phyloP scores from a whole-genome alignment of 2,329 filamentous ascomycete genomes.

The Verticillium tricorpus region DNA sequence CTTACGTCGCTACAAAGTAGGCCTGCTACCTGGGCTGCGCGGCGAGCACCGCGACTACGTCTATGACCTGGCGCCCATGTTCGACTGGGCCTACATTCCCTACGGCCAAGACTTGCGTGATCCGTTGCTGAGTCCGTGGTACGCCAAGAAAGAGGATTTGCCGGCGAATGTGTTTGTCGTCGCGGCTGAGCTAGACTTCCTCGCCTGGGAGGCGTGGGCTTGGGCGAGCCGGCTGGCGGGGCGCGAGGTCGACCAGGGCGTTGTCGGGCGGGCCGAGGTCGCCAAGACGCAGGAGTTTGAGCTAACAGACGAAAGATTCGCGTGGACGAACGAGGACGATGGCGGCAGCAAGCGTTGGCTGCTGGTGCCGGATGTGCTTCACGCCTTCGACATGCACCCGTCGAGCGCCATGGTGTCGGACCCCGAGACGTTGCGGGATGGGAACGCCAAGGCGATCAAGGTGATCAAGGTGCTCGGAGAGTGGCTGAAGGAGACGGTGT shows the following conservation, averaged over 20 bases:
- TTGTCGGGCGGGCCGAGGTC: constrained; percentile 11
- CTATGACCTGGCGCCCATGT: constrained; percentile 17
- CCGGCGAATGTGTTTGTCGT: constrained; percentile 31
- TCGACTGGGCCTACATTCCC: constrained; percentile 28
- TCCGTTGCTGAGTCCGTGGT: constrained; percentile 27
- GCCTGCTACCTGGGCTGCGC: constrained; percentile 10
- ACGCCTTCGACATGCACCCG: constrained; percentile 33
- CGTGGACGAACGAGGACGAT: constrained; percentile 22
- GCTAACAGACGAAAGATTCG: constrained; percentile 27
- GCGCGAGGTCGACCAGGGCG: neutral
- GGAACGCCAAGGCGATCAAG: constrained; percentile 22
- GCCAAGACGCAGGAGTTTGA: constrained; percentile 15
- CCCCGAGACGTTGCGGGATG: constrained; percentile 23
- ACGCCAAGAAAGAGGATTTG: constrained; percentile 22
- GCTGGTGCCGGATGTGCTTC: constrained; percentile 35
- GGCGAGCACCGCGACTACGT: constrained; percentile 13
- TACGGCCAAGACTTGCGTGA: constrained; percentile 24
- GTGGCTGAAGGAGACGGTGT: constrained; percentile 24
- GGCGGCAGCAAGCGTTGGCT: constrained; percentile 29
- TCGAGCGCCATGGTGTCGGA: constrained; percentile 20
- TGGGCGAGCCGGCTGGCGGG: constrained; percentile 16
- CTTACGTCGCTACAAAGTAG: constrained; percentile 19
- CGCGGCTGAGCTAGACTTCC: constrained; percentile 31
- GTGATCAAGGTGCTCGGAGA: constrained; percentile 22
- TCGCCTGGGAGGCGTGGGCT: constrained; percentile 16